phyloP scores from a whole-genome alignment of 2,329 filamentous ascomycete genomes.

The Sporothrix luriei region DNA sequence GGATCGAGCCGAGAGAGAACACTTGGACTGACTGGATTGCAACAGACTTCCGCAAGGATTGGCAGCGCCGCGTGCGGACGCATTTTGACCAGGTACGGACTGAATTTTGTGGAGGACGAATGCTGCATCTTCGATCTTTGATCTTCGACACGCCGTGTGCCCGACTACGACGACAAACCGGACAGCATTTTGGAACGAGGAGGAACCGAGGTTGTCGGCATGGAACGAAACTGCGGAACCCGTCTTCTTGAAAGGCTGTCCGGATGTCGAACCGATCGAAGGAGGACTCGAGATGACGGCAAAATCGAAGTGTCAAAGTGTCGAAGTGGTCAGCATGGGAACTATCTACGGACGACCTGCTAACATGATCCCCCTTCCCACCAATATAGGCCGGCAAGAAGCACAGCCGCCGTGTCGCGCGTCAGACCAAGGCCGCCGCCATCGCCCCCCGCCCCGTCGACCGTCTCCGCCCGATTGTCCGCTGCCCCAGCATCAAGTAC shows the following conservation, averaged over 20 bases:
- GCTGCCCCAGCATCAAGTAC: slow-evolving; percentile 98
- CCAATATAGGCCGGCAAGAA: slow-evolving; percentile 84
- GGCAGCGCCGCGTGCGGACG: slow-evolving; percentile 97
- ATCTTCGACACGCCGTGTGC: slow-evolving; percentile 11
- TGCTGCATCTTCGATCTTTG: slow-evolving; percentile 20
- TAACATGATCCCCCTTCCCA: slow-evolving; percentile 41
- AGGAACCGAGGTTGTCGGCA: background rate
- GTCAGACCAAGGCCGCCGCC: slow-evolving; percentile 91
- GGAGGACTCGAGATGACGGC: background rate
- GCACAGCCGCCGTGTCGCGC: slow-evolving; percentile 85
- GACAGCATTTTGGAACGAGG: slow-evolving; percentile 3
- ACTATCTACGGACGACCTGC: background rate
- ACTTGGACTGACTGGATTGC: slow-evolving; percentile 46
- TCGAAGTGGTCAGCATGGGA: background rate
- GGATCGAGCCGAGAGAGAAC: slow-evolving; percentile 32
- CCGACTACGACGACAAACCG: slow-evolving; percentile 5
- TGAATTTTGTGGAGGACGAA: background rate
- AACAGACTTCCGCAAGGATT: slow-evolving; percentile 98
- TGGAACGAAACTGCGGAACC: background rate
- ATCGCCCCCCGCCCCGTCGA: slow-evolving; percentile 96
- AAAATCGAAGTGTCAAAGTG: too few species aligned
- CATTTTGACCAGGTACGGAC: slow-evolving; percentile 97
- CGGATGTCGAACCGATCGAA: background rate
- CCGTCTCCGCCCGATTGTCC: slow-evolving; percentile 92
- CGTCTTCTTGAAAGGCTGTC: slow-evolving; percentile 8